phyloP scores from a whole-genome alignment of 1,284 basidiomycete species.

The Fereydounia khargensis region DNA sequence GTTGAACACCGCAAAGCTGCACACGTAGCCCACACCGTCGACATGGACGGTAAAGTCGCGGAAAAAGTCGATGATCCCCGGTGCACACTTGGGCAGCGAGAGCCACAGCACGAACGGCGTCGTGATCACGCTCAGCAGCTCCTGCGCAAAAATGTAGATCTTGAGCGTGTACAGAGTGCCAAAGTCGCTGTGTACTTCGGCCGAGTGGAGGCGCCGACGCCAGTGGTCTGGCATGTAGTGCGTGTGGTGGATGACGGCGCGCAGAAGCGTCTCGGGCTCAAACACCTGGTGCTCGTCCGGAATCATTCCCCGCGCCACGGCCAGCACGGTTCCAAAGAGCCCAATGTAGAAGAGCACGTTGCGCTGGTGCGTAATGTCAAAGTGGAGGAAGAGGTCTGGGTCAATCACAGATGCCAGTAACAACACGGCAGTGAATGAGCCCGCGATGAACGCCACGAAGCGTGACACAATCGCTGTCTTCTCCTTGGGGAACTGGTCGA shows the following conservation, averaged over 20 bases:
- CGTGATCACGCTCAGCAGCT: conserved; percentile 82
- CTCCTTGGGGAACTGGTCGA: conserved; percentile 95
- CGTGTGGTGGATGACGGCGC: conserved; percentile 84
- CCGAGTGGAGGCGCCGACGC: conserved; percentile 81
- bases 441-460: conserved; percentile 91
- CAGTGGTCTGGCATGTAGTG: conserved; percentile 93
- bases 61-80: conserved; percentile 58
- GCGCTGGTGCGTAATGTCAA: conserved; percentile 88
- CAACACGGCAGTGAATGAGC: conserved; percentile 92
- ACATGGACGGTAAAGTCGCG: conserved; percentile 84
- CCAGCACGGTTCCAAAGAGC: conserved; percentile 81
- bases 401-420: conserved; percentile 86
- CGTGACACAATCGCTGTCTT: conserved; percentile 82
- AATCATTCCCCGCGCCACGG: conserved; percentile 88
- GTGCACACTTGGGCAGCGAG: conserved; percentile 81
- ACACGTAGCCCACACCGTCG: conserved; percentile 92
- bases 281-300: conserved; percentile 87
- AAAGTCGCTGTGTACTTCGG: conserved; percentile 41
- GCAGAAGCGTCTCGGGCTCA: conserved; percentile 87
- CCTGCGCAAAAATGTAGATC: conserved; percentile 72
- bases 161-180: conserved; percentile 48
- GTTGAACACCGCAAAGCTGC: conserved; percentile 96
- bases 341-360: conserved; percentile 90
- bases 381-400: conserved; percentile 79
- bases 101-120: conserved; percentile 93